Evolutionary conservation across 2,329 filamentous ascomycete species (phyloP).

Genomic region (Orbilia blumenaviensis): DNA sequence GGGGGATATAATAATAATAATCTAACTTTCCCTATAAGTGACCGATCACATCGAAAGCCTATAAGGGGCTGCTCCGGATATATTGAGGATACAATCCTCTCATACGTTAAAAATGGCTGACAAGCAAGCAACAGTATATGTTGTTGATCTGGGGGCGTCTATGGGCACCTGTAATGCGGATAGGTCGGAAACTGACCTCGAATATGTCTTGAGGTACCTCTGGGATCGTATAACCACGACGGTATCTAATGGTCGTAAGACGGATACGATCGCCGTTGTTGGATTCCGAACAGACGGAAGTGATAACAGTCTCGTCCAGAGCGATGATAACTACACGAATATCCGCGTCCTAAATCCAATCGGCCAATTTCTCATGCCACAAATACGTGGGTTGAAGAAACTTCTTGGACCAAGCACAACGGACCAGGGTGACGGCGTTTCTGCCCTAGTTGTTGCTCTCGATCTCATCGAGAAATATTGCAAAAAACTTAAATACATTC

Average conservation of each 20-base stretch:
- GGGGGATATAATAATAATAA: too few relatives aligned
- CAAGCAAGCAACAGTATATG: slow-evolving; percentile 92
- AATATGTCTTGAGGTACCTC: slow-evolving; percentile 88
- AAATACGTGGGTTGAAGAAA: slow-evolving; percentile 72
- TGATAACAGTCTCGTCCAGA: slow-evolving; percentile 70
- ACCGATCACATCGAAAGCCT: too few relatives aligned
- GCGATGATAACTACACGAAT: slow-evolving; percentile 77
- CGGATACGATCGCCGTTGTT: slow-evolving; percentile 78
- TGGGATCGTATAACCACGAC: slow-evolving; percentile 90
- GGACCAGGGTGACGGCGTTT: slow-evolving; percentile 79
- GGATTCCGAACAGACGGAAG: slow-evolving; percentile 83
- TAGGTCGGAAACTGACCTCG: slow-evolving; percentile 79
- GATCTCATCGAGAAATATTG: slow-evolving; percentile 84
- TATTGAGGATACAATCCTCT: too few relatives aligned
- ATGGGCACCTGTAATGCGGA: slow-evolving; percentile 79
- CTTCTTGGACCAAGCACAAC: slow-evolving; percentile 74
- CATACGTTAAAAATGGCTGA: slow-evolving; percentile 86
- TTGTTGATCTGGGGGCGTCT: slow-evolving; percentile 86
- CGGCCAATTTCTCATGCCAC: slow-evolving; percentile 74
- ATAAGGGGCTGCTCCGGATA: too few relatives aligned
- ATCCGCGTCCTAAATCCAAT: slow-evolving; percentile 76
- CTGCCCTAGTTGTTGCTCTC: slow-evolving; percentile 83
- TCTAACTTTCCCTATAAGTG: too few relatives aligned
- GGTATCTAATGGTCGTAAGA: slow-evolving; percentile 77
- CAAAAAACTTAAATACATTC: slow-evolving; percentile 81